These are phyloP conservation scores for Diutina siamensis DNA, from an alignment of 1,139 yeast genomes.

Conservation along the genomic window DNA sequence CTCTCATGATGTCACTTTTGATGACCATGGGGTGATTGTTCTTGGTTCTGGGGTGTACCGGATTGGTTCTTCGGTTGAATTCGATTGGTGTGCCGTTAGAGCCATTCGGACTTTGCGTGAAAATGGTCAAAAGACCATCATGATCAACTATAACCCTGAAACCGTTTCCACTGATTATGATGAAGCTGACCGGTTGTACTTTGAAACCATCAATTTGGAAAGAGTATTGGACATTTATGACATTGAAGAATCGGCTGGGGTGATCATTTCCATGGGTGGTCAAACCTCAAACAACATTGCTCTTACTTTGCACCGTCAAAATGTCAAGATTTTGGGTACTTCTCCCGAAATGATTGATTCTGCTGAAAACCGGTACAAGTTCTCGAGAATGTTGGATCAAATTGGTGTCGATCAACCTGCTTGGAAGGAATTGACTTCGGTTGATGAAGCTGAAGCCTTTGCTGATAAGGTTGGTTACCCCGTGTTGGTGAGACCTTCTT, in stretches of 20 bases:
- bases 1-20: slow-evolving; percentile 71
- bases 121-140: slow-evolving; percentile 79
- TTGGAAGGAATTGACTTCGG: slow-evolving; percentile 94
- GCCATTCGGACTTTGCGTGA: slow-evolving; percentile 92
- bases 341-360: slow-evolving; percentile 98
- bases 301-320: slow-evolving; percentile 83
- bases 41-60: slow-evolving; percentile 92
- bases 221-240: slow-evolving; percentile 94
- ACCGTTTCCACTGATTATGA: slow-evolving; percentile 97
- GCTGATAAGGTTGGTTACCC: slow-evolving; percentile 91
- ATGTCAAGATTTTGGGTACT: slow-evolving; percentile 92
- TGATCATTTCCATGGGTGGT: slow-evolving; percentile 97
- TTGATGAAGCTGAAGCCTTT: slow-evolving; percentile 86
- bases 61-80: slow-evolving; percentile 89
- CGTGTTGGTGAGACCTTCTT: slow-evolving; percentile 94
- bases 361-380: slow-evolving; percentile 96
- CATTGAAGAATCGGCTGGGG: slow-evolving; percentile 84
- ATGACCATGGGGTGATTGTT: slow-evolving; percentile 83
- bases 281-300: slow-evolving; percentile 98
- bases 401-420: slow-evolving; percentile 99
- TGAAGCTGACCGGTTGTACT: slow-evolving; percentile 94
- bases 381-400: slow-evolving; percentile 92
- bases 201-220: slow-evolving; percentile 91
- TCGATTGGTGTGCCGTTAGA: slow-evolving; percentile 94
- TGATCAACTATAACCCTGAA: slow-evolving; percentile 98